phyloP scores from a whole-genome alignment of 345 rosid genomes.

The Turritis glabra region DNA sequence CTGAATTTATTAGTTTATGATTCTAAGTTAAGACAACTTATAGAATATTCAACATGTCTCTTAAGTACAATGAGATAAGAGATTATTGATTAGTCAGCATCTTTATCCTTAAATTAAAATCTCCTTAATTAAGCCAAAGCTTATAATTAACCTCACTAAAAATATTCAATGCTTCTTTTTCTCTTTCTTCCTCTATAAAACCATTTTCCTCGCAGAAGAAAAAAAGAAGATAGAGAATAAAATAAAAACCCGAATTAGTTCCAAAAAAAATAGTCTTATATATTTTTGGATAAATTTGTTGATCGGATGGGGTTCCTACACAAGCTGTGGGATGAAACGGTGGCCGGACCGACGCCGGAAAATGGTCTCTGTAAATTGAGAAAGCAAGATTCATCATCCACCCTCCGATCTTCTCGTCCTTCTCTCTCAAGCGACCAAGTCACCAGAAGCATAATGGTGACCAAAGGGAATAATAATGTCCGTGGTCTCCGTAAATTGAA shows the following conservation, averaged over 20 bases:
- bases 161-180: constrained; percentile 27
- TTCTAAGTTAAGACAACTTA: constrained; percentile 1
- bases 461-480: constrained; percentile 43
- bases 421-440: constrained; percentile 34
- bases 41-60: not conserved
- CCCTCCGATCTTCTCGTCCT: constrained; percentile 36
- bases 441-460: constrained; percentile 66
- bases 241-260: constrained; percentile 16
- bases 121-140: constrained; percentile 35
- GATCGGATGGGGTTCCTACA: constrained; percentile 80
- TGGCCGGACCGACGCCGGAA: constrained; percentile 92
- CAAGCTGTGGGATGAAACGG: constrained; percentile 97
- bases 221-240: constrained; percentile 25
- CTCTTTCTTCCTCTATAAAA: constrained; percentile 40
- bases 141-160: constrained; percentile 35
- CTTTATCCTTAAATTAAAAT: constrained; percentile 20
- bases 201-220: constrained; percentile 27
- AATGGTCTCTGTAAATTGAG: constrained; percentile 72
- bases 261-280: not conserved
- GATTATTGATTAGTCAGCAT: constrained; percentile 17
- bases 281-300: constrained; percentile 14
- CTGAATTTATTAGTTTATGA: constrained; percentile 5
- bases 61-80: not conserved
- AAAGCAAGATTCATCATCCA: constrained; percentile 56
- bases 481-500: constrained; percentile 46